A percentile compares a stretch with the other conserved stretches of the same genome.
phyloP scores from a whole-genome alignment of 1,284 basidiomycete genomes.

The Ganoderma lingzhi region DNA sequence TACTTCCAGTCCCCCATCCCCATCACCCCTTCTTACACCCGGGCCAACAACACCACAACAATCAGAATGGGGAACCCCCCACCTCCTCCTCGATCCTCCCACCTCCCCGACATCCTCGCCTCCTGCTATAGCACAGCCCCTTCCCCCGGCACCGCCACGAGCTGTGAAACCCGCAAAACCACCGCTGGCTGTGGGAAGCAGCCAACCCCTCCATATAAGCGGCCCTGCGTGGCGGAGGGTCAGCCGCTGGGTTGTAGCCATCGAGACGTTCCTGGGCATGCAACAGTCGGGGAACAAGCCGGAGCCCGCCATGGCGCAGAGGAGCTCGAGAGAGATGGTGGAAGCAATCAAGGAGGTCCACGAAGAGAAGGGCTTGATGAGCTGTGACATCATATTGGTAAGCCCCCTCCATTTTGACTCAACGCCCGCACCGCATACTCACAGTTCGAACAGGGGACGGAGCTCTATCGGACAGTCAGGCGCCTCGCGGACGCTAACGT shows the following conservation, averaged over 20 bases:
- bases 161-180: background rate
- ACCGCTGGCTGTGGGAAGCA: background rate
- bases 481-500: slow-evolving; percentile 15
- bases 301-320: background rate
- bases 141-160: background rate
- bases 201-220: background rate
- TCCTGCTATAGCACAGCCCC: background rate
- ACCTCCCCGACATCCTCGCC: background rate
- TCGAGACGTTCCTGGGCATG: slow-evolving; percentile 12
- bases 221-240: slow-evolving; percentile 6
- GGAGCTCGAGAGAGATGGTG: slow-evolving; percentile 1
- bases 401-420: background rate
- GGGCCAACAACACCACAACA: background rate
- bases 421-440: background rate
- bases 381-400: slow-evolving; percentile 14
- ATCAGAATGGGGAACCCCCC: background rate
- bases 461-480: slow-evolving; percentile 9
- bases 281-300: background rate
- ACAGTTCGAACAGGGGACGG: slow-evolving; percentile 6
- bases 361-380: slow-evolving; percentile 17
- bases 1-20: background rate
- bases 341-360: slow-evolving; percentile 16
- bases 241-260: slow-evolving; percentile 6
- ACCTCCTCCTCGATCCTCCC: slow-evolving; percentile 6
- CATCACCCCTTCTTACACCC: background rate